These are phyloP conservation scores for Chaetomium globosum DNA, from an alignment of 2,329 filamentous ascomycete genomes.

Conservation along the genomic window DNA sequence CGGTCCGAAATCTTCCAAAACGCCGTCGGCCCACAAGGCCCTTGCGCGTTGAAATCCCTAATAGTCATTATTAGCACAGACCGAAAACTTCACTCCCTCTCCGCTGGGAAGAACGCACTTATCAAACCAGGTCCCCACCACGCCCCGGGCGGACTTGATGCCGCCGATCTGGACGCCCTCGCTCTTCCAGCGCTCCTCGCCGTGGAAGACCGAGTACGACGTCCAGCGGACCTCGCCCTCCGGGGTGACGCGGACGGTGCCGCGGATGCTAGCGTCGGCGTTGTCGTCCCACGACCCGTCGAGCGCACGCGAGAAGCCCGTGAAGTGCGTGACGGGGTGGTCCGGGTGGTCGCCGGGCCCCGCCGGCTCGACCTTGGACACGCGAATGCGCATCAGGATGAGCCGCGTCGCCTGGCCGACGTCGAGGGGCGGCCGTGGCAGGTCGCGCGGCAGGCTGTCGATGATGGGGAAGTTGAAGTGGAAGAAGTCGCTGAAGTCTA, in stretches of 20 bases:
- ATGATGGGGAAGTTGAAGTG: conserved; percentile 66
- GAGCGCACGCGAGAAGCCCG: conserved; percentile 62
- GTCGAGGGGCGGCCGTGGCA: conserved; percentile 57
- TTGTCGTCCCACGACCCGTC: conserved; percentile 70
- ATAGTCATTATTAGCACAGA: not conserved
- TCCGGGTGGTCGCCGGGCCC: conserved; percentile 59
- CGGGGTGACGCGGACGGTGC: conserved; percentile 65
- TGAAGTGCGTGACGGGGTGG: conserved; percentile 69
- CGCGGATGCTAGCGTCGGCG: conserved; percentile 66
- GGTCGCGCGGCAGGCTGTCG: conserved; percentile 44
- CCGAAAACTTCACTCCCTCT: too few species aligned
- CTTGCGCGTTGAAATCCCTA: conserved; percentile 66
- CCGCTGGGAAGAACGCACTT: conserved; percentile 49
- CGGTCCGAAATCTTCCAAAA: conserved; percentile 74
- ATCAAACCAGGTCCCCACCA: conserved; percentile 78
- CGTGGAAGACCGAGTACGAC: conserved; percentile 63
- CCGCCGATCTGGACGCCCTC: conserved; percentile 77
- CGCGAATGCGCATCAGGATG: conserved; percentile 67
- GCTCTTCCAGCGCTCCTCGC: conserved; percentile 73
- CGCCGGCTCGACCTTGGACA: conserved; percentile 63
- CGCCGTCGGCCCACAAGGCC: conserved; percentile 72
- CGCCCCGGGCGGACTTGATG: conserved; percentile 63
- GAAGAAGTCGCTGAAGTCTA: conserved; percentile 72
- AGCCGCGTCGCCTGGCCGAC: conserved; percentile 69
- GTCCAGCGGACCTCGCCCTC: conserved; percentile 77